A percentile compares a stretch with the other conserved stretches of the same genome.
Evolutionary conservation across 2,329 filamentous ascomycete species (phyloP).

Genomic region (Thelonectria rubi): DNA sequence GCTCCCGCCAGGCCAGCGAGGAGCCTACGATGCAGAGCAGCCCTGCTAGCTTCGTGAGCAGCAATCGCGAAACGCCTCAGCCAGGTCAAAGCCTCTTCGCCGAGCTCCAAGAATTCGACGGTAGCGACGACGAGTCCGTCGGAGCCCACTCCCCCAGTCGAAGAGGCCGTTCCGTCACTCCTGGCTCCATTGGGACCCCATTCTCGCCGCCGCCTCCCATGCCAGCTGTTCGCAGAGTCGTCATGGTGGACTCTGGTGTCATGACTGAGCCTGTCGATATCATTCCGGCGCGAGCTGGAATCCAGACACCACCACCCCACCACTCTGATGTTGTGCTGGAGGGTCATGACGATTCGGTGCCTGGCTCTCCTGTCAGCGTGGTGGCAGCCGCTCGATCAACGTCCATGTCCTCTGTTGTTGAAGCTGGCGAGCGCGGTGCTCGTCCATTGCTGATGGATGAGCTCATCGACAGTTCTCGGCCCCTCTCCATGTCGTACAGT

Average conservation of each 20-base stretch:
- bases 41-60: conserved; percentile 64
- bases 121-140: conserved; percentile 76
- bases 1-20: conserved; percentile 68
- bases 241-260: conserved; percentile 68
- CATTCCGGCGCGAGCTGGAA: conserved; percentile 24
- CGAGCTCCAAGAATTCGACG: conserved; percentile 83
- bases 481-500: conserved; percentile 62
- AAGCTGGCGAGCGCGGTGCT: conserved; percentile 36
- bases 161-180: conserved; percentile 59
- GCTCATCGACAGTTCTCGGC: conserved; percentile 48
- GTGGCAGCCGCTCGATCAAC: conserved; percentile 47
- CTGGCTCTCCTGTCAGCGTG: conserved; percentile 42
- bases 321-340: conserved; percentile 25
- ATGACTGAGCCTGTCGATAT: conserved; percentile 68
- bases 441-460: conserved; percentile 38
- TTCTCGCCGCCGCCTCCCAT: conserved; percentile 58
- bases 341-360: conserved; percentile 28
- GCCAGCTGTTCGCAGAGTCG: conserved; percentile 59
- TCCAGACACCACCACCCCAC: conserved; percentile 23
- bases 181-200: conserved; percentile 56
- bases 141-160: conserved; percentile 65
- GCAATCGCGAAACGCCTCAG: conserved; percentile 60
- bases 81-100: conserved; percentile 84
- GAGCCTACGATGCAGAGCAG: conserved; percentile 67
- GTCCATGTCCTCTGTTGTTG: conserved; percentile 55